phyloP scores from a whole-genome alignment of 2,329 filamentous ascomycete species.

The Chaetomium sp. region DNA sequence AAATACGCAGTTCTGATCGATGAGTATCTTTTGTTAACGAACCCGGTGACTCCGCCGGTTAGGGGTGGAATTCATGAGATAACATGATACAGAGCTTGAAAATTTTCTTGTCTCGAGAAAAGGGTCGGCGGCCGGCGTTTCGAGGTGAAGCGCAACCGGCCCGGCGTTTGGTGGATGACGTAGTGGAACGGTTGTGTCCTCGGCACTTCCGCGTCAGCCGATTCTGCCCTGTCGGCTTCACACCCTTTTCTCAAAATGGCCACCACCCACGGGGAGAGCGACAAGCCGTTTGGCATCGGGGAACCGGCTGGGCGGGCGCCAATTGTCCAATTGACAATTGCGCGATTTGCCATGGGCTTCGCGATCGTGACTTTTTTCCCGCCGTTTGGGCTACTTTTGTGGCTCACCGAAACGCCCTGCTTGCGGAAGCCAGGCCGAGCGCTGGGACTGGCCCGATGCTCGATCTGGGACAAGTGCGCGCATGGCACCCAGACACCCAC shows the following conservation, averaged over 20 bases:
- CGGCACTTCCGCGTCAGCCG: neutral
- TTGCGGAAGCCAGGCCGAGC: no score
- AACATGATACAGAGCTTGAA: no score
- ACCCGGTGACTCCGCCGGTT: no score
- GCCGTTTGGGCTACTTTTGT: neutral
- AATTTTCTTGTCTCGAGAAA: no score
- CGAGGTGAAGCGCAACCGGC: no score
- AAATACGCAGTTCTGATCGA: no score
- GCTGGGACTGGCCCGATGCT: no score
- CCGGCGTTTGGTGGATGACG: neutral
- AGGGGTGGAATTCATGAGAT: no score
- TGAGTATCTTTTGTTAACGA: no score
- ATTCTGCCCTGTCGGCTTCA: neutral
- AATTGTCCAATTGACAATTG: neutral
- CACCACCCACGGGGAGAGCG: neutral
- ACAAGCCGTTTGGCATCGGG: neutral
- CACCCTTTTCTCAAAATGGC: no score
- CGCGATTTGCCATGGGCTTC: constrained; percentile 1
- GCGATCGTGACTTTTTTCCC: neutral
- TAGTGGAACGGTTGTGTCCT: neutral
- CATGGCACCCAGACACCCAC: neutral
- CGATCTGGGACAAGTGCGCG: neutral
- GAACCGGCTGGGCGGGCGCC: neutral
- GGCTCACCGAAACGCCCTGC: neutral
- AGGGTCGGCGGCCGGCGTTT: no score